phyloP scores from a whole-genome alignment of 2,329 filamentous ascomycete genomes.

The Xylaria polymorpha region DNA sequence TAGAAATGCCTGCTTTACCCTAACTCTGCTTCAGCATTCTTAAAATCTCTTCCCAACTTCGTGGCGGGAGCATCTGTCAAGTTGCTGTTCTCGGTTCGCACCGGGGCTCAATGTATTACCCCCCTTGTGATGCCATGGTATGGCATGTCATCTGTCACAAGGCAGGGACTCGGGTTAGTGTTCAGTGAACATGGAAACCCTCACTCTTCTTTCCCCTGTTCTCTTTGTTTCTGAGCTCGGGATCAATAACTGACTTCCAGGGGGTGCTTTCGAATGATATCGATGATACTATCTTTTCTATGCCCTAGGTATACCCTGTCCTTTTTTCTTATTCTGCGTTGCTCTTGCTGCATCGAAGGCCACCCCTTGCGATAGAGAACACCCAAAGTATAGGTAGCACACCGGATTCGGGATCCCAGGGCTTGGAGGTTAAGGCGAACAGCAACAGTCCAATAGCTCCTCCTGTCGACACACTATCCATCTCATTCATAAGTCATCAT shows the following conservation, averaged over 20 bases:
- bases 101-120: neutral
- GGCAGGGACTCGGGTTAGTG: conserved; percentile 11
- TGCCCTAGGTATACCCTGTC: neutral
- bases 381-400: neutral
- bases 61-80: neutral
- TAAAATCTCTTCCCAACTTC: conserved; percentile 6
- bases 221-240: neutral
- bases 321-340: neutral
- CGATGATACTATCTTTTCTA: neutral
- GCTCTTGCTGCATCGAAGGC: neutral
- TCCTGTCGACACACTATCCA: neutral
- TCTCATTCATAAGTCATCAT: conserved; percentile 2
- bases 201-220: neutral
- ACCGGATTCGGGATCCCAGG: neutral
- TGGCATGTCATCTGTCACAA: neutral
- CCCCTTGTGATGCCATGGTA: neutral
- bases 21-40: conserved; percentile 1
- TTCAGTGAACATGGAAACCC: conserved; percentile 32
- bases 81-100: neutral
- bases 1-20: neutral
- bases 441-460: conserved; percentile 4
- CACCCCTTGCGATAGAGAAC: neutral
- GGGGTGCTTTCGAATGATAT: neutral
- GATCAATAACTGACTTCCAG: neutral
- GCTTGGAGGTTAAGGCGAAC: conserved; percentile 13